A percentile compares a stretch with the other conserved stretches of the same genome.
These are phyloP conservation scores for barrel medic (Medicago truncatula) DNA, from an alignment of 306 rosid species.

Conservation along the genomic window MtrunA17r5.0-ANR NC_053048.1:47954501-47955000, in stretches of 20 bases:
- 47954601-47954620: neutral
- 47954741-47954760: neutral
- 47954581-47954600: neutral
- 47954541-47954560: neutral
- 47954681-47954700: neutral
- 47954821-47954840: no score
- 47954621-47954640: neutral
- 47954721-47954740: neutral
- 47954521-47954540: neutral
- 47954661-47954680: neutral
- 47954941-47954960: no score
- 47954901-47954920: no score
- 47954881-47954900: no score
- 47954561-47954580: neutral
- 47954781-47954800: no score
- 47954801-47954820: no score
- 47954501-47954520: neutral
- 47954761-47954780: no score
- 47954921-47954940: no score
- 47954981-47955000: no score
- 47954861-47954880: no score
- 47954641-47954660: neutral
- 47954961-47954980: no score
- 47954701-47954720: conserved; percentile 10
- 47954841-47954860: no score